These are phyloP conservation scores for Metschnikowia gelsemii DNA, from an alignment of 805 yeast genomes.

Conservation along the genomic window DNA sequence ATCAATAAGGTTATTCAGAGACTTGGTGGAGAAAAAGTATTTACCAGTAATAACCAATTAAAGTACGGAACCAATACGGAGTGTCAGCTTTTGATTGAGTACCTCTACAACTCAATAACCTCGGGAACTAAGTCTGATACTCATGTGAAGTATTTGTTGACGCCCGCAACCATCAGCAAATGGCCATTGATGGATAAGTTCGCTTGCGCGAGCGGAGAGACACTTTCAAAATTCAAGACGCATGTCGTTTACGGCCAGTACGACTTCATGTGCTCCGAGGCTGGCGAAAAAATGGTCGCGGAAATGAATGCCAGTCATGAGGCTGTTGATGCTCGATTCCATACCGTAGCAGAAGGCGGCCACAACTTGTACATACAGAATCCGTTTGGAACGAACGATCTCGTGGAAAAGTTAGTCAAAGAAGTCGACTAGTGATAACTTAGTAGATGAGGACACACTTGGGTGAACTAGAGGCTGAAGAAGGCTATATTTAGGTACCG, in stretches of 20 bases:
- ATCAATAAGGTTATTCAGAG: slow-evolving; percentile 36
- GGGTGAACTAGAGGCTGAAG: too few relatives aligned
- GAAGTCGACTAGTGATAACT: slow-evolving; percentile 5
- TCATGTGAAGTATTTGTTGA: slow-evolving; percentile 49
- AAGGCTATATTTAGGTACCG: too few relatives aligned
- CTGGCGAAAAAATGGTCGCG: slow-evolving; percentile 43
- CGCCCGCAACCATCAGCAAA: slow-evolving; percentile 60
- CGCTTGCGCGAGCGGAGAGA: slow-evolving; percentile 12
- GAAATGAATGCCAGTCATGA: slow-evolving; percentile 18
- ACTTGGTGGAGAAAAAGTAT: slow-evolving; percentile 30
- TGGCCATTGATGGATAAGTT: slow-evolving; percentile 66
- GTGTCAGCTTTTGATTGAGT: slow-evolving; percentile 37
- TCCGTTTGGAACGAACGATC: slow-evolving; percentile 41
- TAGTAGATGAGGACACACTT: neutral
- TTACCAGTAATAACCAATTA: slow-evolving; percentile 29
- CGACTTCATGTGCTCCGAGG: slow-evolving; percentile 70
- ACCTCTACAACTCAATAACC: slow-evolving; percentile 42
- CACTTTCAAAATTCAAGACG: slow-evolving; percentile 34
- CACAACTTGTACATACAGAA: slow-evolving; percentile 47
- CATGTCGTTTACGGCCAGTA: slow-evolving; percentile 63
- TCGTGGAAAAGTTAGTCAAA: slow-evolving; percentile 20
- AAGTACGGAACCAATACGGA: slow-evolving; percentile 41
- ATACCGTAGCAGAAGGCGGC: slow-evolving; percentile 36
- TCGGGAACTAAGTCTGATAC: slow-evolving; percentile 40
- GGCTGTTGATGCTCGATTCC: slow-evolving; percentile 11